These are phyloP conservation scores for Quercus parvula DNA, from an alignment of 306 rosid species.

Conservation along the genomic window DNA sequence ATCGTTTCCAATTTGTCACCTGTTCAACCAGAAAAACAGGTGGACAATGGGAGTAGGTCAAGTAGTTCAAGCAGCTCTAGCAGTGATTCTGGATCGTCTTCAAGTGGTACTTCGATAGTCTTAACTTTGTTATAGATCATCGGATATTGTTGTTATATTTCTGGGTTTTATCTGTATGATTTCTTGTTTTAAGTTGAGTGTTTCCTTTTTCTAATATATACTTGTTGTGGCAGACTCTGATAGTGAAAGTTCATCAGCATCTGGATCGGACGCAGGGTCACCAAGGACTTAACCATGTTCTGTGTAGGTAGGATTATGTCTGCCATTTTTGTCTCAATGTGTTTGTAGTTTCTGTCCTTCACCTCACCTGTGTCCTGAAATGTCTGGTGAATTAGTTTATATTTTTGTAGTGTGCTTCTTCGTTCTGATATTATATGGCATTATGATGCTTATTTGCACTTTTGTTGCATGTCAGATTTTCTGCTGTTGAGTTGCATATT, in stretches of 20 bases:
- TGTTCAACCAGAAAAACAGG: slow-evolving; percentile 50
- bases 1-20: slow-evolving; percentile 48
- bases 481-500: neutral
- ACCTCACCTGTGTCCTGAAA: neutral
- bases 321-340: neutral
- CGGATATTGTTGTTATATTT: neutral
- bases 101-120: slow-evolving; percentile 67
- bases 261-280: slow-evolving; percentile 85
- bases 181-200: slow-evolving; percentile 5
- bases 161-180: neutral
- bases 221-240: slow-evolving; percentile 72
- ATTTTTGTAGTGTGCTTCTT: neutral
- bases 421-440: neutral
- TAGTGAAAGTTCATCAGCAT: slow-evolving; percentile 90
- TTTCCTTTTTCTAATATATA: slow-evolving; percentile 16
- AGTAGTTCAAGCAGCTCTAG: slow-evolving; percentile 97
- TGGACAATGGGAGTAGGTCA: slow-evolving; percentile 75
- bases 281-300: slow-evolving; percentile 48
- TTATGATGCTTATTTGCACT: neutral
- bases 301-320: slow-evolving; percentile 44
- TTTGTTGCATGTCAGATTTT: neutral
- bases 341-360: neutral
- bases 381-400: neutral
- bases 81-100: slow-evolving; percentile 94
- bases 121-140: neutral